These are phyloP conservation scores for Aspergillus leporis DNA, from an alignment of 495 filamentous ascomycete species.

Conservation along the genomic window DNA sequence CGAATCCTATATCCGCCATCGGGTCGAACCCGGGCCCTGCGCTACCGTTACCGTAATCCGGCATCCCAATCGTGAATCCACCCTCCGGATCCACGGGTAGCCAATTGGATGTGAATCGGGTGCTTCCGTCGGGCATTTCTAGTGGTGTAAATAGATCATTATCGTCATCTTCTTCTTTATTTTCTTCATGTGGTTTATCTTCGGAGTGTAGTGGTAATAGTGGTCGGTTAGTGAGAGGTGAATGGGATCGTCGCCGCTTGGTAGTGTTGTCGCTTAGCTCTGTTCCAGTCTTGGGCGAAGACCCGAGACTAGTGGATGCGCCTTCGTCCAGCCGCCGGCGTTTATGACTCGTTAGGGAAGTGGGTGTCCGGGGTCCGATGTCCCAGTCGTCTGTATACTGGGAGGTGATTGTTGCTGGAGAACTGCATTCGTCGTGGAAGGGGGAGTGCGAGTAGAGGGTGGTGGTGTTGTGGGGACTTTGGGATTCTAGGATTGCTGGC, in stretches of 20 bases:
- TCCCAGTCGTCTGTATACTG: conserved; percentile 25
- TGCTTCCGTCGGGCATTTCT: conserved; percentile 43
- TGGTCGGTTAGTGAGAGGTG: no score
- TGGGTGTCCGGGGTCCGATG: conserved; percentile 5
- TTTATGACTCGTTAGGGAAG: not conserved
- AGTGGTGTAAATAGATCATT: conserved; percentile 28
- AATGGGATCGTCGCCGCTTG: not conserved
- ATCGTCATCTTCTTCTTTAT: conserved; percentile 6
- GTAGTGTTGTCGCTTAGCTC: not conserved
- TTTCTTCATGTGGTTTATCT: not conserved
- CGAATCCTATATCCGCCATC: not conserved
- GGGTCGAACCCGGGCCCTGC: not conserved
- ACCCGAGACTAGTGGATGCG: no score
- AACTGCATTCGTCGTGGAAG: conserved; percentile 23
- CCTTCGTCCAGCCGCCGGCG: not conserved
- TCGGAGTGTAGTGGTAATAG: no score
- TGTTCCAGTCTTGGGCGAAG: not conserved
- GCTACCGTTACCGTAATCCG: not conserved
- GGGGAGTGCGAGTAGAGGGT: not conserved
- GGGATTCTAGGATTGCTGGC: not conserved
- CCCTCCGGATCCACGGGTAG: conserved; percentile 37
- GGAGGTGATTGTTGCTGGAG: conserved; percentile 24
- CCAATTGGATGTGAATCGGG: conserved; percentile 38
- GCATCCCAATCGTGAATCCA: conserved; percentile 34
- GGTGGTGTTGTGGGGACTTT: not conserved